Conservation (phyloP, 2,329 filamentous ascomycete species). For the Epichloe aotearoae region DNA sequence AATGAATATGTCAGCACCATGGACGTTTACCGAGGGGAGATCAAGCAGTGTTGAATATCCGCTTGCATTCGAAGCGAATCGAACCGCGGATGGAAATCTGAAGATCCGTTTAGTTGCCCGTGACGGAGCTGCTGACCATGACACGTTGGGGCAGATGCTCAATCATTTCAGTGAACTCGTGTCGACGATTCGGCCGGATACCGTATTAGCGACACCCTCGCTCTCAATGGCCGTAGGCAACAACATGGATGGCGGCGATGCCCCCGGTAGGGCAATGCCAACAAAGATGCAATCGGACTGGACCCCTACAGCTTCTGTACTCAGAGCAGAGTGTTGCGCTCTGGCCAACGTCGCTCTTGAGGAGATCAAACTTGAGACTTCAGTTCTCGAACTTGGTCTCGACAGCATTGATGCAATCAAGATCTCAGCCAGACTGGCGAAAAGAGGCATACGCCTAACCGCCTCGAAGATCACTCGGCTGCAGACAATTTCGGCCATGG, state of each 20-base stretch:
- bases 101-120: conserved; percentile 48
- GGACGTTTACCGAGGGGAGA: conserved; percentile 36
- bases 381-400: conserved; percentile 69
- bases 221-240: neutral
- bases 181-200: conserved; percentile 5
- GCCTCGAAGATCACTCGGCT: conserved; percentile 68
- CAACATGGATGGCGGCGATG: neutral
- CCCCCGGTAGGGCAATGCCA: neutral
- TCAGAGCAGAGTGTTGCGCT: conserved; percentile 50
- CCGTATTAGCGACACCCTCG: neutral
- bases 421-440: conserved; percentile 58
- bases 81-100: conserved; percentile 34
- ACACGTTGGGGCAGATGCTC: conserved; percentile 22
- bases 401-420: conserved; percentile 92
- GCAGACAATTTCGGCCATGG: conserved; percentile 45
- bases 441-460: conserved; percentile 43
- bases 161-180: conserved; percentile 22
- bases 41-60: conserved; percentile 52
- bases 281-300: neutral
- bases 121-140: conserved; percentile 20
- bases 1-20: conserved; percentile 27
- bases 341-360: conserved; percentile 41
- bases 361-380: conserved; percentile 42
- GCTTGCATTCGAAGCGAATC: conserved; percentile 60
- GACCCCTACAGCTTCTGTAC: conserved; percentile 26